These are phyloP conservation scores for Boletellus ananas DNA, from an alignment of 768 basidiomycete species.

Conservation along the genomic window DNA sequence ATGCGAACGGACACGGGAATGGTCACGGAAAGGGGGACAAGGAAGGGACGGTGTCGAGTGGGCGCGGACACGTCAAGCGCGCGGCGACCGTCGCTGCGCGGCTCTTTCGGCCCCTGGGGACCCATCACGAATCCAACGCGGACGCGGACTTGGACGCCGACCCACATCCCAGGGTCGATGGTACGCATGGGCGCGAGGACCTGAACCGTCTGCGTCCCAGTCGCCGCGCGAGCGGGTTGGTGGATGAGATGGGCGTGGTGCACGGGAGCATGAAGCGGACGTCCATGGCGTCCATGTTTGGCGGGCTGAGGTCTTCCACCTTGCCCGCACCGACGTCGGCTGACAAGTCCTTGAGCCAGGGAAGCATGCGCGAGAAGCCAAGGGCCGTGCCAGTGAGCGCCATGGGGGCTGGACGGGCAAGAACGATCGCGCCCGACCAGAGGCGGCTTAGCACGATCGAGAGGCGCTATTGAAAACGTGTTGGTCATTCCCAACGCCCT, in stretches of 20 bases:
- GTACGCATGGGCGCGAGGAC: background rate
- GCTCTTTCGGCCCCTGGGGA: conserved; percentile 13
- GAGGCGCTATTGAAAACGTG: background rate
- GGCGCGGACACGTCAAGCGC: conserved; percentile 5
- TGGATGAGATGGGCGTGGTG: conserved; percentile 40
- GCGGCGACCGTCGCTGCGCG: conserved; percentile 17
- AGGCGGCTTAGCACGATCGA: conserved; percentile 9
- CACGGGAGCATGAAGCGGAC: conserved; percentile 23
- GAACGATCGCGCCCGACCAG: background rate
- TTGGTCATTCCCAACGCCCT: background rate
- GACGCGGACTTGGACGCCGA: no score
- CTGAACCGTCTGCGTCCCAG: background rate
- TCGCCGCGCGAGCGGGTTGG: background rate
- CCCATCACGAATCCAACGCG: background rate
- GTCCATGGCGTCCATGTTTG: conserved; percentile 9
- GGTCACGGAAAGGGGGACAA: background rate
- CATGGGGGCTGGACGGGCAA: background rate
- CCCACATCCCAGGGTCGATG: background rate
- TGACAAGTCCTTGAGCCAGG: background rate
- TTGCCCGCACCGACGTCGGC: background rate
- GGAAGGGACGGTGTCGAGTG: background rate
- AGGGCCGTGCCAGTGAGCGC: no score
- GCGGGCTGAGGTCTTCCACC: background rate
- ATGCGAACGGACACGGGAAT: background rate
- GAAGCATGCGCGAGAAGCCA: background rate